phyloP scores from a whole-genome alignment of 805 yeast genomes.

The Wickerhamiella kurtzmanii region DNA sequence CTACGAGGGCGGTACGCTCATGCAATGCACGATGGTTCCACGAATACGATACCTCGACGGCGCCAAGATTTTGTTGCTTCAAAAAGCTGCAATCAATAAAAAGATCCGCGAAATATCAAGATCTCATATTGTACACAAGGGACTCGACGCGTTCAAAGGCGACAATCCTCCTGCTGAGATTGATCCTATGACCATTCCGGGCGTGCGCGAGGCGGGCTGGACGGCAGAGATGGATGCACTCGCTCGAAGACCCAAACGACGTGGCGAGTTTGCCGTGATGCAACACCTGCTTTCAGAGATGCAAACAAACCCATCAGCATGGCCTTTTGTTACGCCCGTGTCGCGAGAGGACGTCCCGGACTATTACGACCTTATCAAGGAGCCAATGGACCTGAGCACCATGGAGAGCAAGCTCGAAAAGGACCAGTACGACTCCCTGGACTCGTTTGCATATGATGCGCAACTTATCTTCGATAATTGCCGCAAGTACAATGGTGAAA shows the following conservation, averaged over 20 bases:
- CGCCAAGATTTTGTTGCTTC: slow-evolving; percentile 69
- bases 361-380: slow-evolving; percentile 89
- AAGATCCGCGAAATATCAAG: slow-evolving; percentile 59
- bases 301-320: slow-evolving; percentile 89
- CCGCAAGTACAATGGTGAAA: slow-evolving; percentile 82
- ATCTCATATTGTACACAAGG: slow-evolving; percentile 71
- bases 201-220: slow-evolving; percentile 91
- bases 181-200: slow-evolving; percentile 83
- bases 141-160: slow-evolving; percentile 57
- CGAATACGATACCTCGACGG: slow-evolving; percentile 77
- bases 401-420: slow-evolving; percentile 90
- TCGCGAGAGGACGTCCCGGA: slow-evolving; percentile 90
- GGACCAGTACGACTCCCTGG: slow-evolving; percentile 82
- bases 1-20: slow-evolving; percentile 95
- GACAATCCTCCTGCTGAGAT: slow-evolving; percentile 23
- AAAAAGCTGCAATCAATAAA: slow-evolving; percentile 79
- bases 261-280: slow-evolving; percentile 91
- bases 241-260: slow-evolving; percentile 87
- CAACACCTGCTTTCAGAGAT: slow-evolving; percentile 74
- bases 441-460: slow-evolving; percentile 81
- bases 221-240: slow-evolving; percentile 95
- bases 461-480: slow-evolving; percentile 80
- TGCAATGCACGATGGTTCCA: slow-evolving; percentile 95
- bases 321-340: slow-evolving; percentile 96
- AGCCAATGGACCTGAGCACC: slow-evolving; percentile 94